Percentiles rank a stretch among this genome's conserved stretches.
These are phyloP conservation scores for Magnusiomyces suaveolens DNA, from an alignment of 1,139 yeast species.

Conservation along the genomic window DNA sequence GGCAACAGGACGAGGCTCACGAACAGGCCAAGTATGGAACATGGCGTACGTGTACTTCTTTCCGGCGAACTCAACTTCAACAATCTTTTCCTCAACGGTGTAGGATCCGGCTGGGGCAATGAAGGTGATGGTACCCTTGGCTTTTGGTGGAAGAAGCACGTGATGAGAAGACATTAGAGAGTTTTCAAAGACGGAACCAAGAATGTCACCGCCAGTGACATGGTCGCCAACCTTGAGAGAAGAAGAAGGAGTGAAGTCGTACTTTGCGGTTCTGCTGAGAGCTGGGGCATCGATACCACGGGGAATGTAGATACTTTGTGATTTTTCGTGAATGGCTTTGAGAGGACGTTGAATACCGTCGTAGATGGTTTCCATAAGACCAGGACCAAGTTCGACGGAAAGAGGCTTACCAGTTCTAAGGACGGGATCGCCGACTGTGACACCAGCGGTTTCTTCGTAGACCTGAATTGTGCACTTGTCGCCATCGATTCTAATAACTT, in stretches of 20 bases:
- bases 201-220: slow-evolving; percentile 95
- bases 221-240: slow-evolving; percentile 84
- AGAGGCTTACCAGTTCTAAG: slow-evolving; percentile 95
- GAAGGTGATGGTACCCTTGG: slow-evolving; percentile 90
- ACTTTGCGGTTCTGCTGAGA: slow-evolving; percentile 65
- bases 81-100: slow-evolving; percentile 74
- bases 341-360: slow-evolving; percentile 99
- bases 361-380: slow-evolving; percentile 95
- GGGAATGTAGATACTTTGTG: slow-evolving; percentile 92
- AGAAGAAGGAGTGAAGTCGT: slow-evolving; percentile 74
- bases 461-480: slow-evolving; percentile 98
- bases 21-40: slow-evolving; percentile 99
- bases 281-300: slow-evolving; percentile 98
- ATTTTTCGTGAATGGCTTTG: slow-evolving; percentile 73
- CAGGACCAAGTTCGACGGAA: slow-evolving; percentile 97
- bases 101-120: slow-evolving; percentile 87
- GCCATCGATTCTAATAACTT: slow-evolving; percentile 90
- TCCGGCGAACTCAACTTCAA: slow-evolving; percentile 94
- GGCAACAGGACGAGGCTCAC: slow-evolving; percentile 98
- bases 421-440: slow-evolving; percentile 97
- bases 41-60: slow-evolving; percentile 69
- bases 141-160: slow-evolving; percentile 93
- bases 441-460: slow-evolving; percentile 98
- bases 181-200: slow-evolving; percentile 89
- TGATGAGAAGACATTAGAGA: slow-evolving; percentile 86